Conservation (phyloP, 2,329 filamentous ascomycete genomes). For the Trichothecium roseum region DNA sequence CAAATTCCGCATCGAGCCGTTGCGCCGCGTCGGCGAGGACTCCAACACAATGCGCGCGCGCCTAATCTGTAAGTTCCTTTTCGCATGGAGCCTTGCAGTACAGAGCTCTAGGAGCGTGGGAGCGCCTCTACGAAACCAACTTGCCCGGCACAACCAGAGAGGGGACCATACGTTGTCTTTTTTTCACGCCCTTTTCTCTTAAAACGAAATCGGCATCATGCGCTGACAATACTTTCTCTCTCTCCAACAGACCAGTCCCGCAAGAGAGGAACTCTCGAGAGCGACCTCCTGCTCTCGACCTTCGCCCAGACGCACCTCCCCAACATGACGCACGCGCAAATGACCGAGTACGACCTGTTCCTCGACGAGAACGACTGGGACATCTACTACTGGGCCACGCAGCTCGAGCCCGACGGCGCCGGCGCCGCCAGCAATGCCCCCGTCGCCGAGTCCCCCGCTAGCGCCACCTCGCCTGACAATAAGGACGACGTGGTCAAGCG, state of each 20-base stretch:
- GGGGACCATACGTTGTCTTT: no score
- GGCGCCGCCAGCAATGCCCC: conserved; percentile 27
- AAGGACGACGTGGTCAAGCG: conserved; percentile 18
- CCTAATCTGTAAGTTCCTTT: conserved; percentile 50
- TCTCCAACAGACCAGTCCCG: conserved; percentile 92
- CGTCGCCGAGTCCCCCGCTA: conserved; percentile 13
- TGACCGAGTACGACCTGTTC: conserved; percentile 81
- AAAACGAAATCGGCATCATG: no score
- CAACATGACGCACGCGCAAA: conserved; percentile 61
- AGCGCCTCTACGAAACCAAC: background rate
- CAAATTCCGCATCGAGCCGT: conserved; percentile 80
- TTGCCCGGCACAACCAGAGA: no score
- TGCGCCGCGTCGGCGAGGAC: conserved; percentile 77
- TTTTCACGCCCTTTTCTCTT: no score
- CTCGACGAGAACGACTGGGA: conserved; percentile 99
- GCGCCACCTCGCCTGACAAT: conserved; percentile 13
- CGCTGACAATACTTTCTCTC: no score
- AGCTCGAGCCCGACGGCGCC: conserved; percentile 48
- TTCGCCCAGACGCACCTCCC: conserved; percentile 76
- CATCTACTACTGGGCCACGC: conserved; percentile 99
- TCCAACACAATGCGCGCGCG: conserved; percentile 77
- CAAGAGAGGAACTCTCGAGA: conserved; percentile 92
- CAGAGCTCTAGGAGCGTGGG: no score
- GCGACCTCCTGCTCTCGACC: conserved; percentile 89
- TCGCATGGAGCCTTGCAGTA: no score